phyloP scores from a whole-genome alignment of 2,329 filamentous ascomycete genomes.

The Botrytis byssoidea region DNA sequence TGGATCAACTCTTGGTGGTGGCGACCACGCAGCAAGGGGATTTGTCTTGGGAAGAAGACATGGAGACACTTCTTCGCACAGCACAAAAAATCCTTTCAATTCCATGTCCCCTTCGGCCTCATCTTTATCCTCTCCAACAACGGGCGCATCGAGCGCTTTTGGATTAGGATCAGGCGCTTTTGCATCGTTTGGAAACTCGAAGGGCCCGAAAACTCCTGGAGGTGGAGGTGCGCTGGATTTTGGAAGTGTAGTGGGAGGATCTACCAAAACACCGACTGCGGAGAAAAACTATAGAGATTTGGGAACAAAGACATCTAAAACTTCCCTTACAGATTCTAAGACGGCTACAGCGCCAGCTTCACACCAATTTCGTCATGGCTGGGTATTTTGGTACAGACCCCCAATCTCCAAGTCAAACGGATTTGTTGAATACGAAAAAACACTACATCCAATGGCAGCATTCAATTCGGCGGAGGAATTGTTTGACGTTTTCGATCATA shows the following conservation, averaged over 20 bases:
- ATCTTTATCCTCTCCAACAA: constrained; percentile 32
- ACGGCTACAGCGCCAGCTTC: constrained; percentile 43
- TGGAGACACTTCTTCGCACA: constrained; percentile 71
- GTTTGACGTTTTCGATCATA: constrained; percentile 82
- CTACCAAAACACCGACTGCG: constrained; percentile 51
- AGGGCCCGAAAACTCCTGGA: constrained; percentile 83
- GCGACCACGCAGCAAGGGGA: constrained; percentile 59
- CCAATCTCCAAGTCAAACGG: constrained; percentile 93
- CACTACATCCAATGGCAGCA: constrained; percentile 79
- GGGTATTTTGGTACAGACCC: constrained; percentile 97
- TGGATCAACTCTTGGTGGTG: constrained; percentile 33
- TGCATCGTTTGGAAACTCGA: constrained; percentile 85
- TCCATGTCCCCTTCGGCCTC: constrained; percentile 37
- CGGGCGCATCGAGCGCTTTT: constrained; percentile 81
- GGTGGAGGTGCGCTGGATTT: constrained; percentile 79
- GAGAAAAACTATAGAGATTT: constrained; percentile 62
- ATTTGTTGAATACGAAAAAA: constrained; percentile 92
- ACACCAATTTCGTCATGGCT: constrained; percentile 76
- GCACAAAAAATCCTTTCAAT: constrained; percentile 74
- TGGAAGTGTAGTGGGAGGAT: constrained; percentile 53
- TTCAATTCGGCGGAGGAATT: constrained; percentile 87
- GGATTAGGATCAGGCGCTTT: constrained; percentile 93
- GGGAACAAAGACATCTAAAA: constrained; percentile 35
- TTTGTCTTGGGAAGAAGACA: constrained; percentile 70
- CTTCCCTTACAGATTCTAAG: constrained; percentile 49